Evolutionary conservation across 805 yeast species (phyloP).

Genomic region (Ogataea minuta): DNA sequence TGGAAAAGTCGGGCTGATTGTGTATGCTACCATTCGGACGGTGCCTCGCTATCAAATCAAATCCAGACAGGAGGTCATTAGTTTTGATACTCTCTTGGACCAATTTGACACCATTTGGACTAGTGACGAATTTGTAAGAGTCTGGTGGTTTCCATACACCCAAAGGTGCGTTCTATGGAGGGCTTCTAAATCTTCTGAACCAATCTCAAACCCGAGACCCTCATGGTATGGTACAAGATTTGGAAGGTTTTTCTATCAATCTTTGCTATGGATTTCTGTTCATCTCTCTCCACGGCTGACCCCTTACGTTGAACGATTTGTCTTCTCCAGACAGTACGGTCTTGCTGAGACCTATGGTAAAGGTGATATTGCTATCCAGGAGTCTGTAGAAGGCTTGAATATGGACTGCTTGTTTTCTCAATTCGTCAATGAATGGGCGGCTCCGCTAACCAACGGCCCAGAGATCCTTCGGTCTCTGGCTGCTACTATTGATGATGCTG

Average conservation of each 20-base stretch:
- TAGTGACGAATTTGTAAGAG: conserved; percentile 83
- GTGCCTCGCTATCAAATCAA: conserved; percentile 81
- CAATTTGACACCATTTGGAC: conserved; percentile 84
- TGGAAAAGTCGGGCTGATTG: conserved; percentile 90
- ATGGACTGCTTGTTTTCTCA: conserved; percentile 96
- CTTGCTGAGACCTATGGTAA: conserved; percentile 59
- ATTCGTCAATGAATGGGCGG: conserved; percentile 96
- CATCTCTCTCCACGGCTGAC: conserved; percentile 72
- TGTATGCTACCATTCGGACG: conserved; percentile 78
- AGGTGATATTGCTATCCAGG: conserved; percentile 65
- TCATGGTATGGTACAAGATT: conserved; percentile 84
- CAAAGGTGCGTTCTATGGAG: conserved; percentile 87
- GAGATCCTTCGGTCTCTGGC: conserved; percentile 64
- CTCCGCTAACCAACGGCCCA: conserved; percentile 78
- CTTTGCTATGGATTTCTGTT: conserved; percentile 76
- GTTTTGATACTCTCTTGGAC: conserved; percentile 66
- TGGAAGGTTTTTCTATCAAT: conserved; percentile 79
- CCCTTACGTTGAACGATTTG: conserved; percentile 80
- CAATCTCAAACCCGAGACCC: conserved; percentile 58
- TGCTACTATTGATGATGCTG: conserved; percentile 60
- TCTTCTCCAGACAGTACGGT: conserved; percentile 83
- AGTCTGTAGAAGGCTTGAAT: conserved; percentile 82
- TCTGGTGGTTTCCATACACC: conserved; percentile 98
- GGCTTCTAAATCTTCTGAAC: conserved; percentile 71
- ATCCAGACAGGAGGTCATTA: conserved; percentile 77